phyloP scores from a whole-genome alignment of 2,329 filamentous ascomycete species.

The Orbilia ellipsospora region DNA sequence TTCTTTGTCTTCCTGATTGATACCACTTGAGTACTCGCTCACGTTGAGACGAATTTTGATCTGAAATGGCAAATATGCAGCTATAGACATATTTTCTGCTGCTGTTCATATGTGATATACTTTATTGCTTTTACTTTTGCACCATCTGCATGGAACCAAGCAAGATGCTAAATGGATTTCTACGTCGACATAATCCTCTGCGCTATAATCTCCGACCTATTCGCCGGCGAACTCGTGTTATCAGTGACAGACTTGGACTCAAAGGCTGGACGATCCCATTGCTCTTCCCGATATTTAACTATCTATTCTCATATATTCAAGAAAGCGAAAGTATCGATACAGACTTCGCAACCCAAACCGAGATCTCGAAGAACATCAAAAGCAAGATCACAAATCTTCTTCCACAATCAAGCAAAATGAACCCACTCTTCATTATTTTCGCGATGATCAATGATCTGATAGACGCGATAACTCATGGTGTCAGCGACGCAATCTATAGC shows the following conservation, averaged over 20 bases:
- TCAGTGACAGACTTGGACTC: conserved; percentile 13
- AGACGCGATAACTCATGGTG: conserved; percentile 2
- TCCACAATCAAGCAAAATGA: not conserved
- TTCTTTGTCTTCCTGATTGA: too few relatives aligned
- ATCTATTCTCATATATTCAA: not conserved
- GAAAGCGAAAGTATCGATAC: not conserved
- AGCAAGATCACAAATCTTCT: not conserved
- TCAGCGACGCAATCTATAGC: conserved; percentile 11
- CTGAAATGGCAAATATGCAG: too few relatives aligned
- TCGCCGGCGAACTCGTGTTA: conserved; percentile 12
- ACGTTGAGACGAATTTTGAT: too few relatives aligned
- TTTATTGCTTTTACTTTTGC: too few relatives aligned
- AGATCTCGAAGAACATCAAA: too few relatives aligned
- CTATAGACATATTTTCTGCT: too few relatives aligned
- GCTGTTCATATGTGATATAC: too few relatives aligned
- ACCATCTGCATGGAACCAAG: not conserved
- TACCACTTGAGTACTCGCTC: too few relatives aligned
- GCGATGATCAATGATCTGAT: conserved; percentile 28
- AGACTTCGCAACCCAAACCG: too few relatives aligned
- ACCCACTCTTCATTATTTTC: conserved; percentile 5
- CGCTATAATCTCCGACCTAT: conserved; percentile 30
- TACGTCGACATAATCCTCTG: conserved; percentile 16
- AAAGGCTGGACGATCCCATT: conserved; percentile 28
- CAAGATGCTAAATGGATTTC: conserved; percentile 17
- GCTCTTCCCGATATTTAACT: conserved; percentile 6